Evolutionary conservation across 179 eudicot species (phyloP), one percentile per base, ranked within the genome.

Genomic region (Silene vulgaris): DNA sequence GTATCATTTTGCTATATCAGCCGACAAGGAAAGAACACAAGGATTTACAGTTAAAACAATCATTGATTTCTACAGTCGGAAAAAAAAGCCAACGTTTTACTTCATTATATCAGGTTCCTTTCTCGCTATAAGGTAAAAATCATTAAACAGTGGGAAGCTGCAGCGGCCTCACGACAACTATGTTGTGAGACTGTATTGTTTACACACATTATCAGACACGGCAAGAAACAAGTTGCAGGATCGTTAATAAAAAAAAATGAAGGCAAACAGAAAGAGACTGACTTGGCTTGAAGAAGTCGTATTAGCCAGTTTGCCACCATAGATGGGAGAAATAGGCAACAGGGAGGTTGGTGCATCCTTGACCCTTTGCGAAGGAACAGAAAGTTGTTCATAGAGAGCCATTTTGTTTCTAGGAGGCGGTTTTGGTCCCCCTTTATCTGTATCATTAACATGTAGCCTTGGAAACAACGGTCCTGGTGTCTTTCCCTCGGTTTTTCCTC

Each of bases 361-460:
- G 19, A 74, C 54, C 74, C 82, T 76, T 54, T 83, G 83, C 66
- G 91, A 77, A 80, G 89, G 83, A 21, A 84, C 52, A 30, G 84
- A 83, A 21, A 85, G 83, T 71, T 86, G 89, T 72, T 90, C 93
- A 77, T 84, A 92, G 30, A 91, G 90, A 76, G 97, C 92, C 96
- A 92, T 92, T 80, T 89, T 92, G 83, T 89, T 92, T 78, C 97
- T 89, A 64, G 97, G 97, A 80, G 97, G 97, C 64, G 94, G 86
- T 66, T 84, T 85, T 40, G 97, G 89, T 50, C 90, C 97, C 43
- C 89, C 88, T 87, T 82, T 85, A 70, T 87, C 91, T 1, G 85
- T 84, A 82, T 93, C 91, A 76, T 82, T 86, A 20, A 89, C 86
- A 80, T 85, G 92, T 66, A 93, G 79, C 84, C 92, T 85, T 13